phyloP scores from a whole-genome alignment of 805 yeast species.

The Jamesozyma gamospora region DNA sequence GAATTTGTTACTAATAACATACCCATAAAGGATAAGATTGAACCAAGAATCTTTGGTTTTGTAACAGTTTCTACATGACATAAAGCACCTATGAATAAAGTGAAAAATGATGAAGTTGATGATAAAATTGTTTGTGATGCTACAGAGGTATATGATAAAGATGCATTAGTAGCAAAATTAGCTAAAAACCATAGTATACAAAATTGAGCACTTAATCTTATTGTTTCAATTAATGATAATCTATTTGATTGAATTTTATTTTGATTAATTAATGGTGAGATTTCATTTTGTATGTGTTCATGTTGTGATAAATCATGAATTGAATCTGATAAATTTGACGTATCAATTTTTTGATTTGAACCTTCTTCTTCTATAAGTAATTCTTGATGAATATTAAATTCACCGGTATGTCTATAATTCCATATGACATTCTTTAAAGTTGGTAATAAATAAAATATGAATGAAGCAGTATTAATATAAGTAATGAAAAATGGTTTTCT shows the following conservation, averaged over 20 bases:
- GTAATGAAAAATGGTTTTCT: slow-evolving; percentile 89
- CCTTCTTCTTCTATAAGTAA: slow-evolving; percentile 27
- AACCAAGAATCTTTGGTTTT: slow-evolving; percentile 54
- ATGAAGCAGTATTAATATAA: slow-evolving; percentile 80
- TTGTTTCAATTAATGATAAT: slow-evolving; percentile 48
- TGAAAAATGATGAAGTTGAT: slow-evolving; percentile 88
- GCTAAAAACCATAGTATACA: slow-evolving; percentile 86
- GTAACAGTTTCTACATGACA: slow-evolving; percentile 64
- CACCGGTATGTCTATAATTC: slow-evolving; percentile 25
- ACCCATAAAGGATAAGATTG: slow-evolving; percentile 65
- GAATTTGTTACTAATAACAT: slow-evolving; percentile 67
- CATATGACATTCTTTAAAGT: slow-evolving; percentile 27
- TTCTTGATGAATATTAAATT: slow-evolving; percentile 20
- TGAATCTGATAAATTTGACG: background rate
- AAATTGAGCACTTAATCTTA: slow-evolving; percentile 66
- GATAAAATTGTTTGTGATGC: slow-evolving; percentile 90
- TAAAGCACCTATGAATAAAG: slow-evolving; percentile 68
- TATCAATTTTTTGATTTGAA: slow-evolving; percentile 9
- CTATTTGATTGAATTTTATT: slow-evolving; percentile 1
- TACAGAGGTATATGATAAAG: slow-evolving; percentile 80
- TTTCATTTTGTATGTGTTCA: background rate
- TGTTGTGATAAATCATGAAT: background rate
- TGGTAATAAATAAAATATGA: slow-evolving; percentile 67
- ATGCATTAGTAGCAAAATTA: slow-evolving; percentile 79
- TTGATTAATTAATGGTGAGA: background rate